A percentile compares a stretch with the other conserved stretches of the same genome.
These are phyloP conservation scores for Aspergillus niger DNA, from an alignment of 2,329 filamentous ascomycete genomes.

Conservation along the genomic window DNA sequence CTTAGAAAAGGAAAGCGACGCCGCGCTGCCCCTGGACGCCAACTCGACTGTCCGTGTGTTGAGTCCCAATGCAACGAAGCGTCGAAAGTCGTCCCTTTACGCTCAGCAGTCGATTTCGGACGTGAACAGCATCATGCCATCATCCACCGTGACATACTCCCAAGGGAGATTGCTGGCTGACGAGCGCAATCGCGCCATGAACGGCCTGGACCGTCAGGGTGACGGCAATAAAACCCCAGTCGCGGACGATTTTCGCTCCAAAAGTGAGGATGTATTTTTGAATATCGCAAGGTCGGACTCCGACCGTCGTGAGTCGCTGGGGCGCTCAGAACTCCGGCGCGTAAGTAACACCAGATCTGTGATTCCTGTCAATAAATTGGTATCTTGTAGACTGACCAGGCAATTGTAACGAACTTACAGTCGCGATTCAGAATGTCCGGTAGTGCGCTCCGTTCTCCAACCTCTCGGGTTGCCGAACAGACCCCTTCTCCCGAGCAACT, in stretches of 20 bases:
- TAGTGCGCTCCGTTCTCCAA: conserved; percentile 37
- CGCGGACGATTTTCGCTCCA: conserved; percentile 40
- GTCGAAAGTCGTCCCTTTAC: conserved; percentile 28
- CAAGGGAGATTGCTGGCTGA: conserved; percentile 30
- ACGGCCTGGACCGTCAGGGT: conserved; percentile 30
- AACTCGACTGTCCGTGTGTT: conserved; percentile 27
- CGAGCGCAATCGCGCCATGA: conserved; percentile 29
- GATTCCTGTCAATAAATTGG: conserved; percentile 4
- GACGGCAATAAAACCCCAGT: conserved; percentile 36
- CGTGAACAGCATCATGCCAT: conserved; percentile 37
- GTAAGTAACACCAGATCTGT: conserved; percentile 30
- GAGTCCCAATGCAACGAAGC: conserved; percentile 34
- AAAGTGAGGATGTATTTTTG: conserved; percentile 50
- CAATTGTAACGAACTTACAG: conserved; percentile 24
- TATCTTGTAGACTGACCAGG: conserved; percentile 20
- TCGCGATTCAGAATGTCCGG: conserved; percentile 42
- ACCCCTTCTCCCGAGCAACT: conserved; percentile 40
- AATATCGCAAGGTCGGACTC: conserved; percentile 49
- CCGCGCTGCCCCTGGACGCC: conserved; percentile 26
- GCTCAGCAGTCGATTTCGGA: conserved; percentile 28
- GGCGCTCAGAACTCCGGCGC: conserved; percentile 42
- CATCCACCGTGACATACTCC: conserved; percentile 33
- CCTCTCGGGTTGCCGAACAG: conserved; percentile 35
- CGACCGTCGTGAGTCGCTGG: conserved; percentile 38
- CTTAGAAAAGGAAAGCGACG: conserved; percentile 19